These are phyloP conservation scores for Trichosphaerium sp. DNA, from an alignment of 78 protist genomes.

Conservation along the genomic window DNA sequence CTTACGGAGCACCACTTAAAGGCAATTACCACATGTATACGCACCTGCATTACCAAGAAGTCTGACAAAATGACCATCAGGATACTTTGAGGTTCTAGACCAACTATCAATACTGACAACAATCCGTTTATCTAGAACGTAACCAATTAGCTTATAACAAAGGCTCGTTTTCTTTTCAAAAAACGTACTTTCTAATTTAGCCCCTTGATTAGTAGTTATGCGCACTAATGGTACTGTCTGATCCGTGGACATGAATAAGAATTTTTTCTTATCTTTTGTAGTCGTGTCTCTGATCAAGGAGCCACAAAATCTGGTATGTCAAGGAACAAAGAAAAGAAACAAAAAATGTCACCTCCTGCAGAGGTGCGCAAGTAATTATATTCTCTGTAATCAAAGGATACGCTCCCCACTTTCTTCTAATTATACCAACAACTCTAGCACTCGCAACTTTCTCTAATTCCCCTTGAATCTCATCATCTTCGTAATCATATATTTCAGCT, in stretches of 20 bases:
- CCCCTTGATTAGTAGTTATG: conserved; percentile 28
- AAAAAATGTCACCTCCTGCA: conserved; percentile 4
- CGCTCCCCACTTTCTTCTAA: conserved; percentile 46
- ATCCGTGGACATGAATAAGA: neutral
- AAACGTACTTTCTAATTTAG: no score
- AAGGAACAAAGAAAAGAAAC: conserved; percentile 36
- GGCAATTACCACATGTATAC: conserved; percentile 13
- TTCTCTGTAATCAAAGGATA: conserved; percentile 21
- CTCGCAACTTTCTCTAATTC: neutral
- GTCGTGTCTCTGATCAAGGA: conserved; percentile 23
- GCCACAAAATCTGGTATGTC: no score
- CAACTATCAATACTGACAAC: conserved; percentile 55
- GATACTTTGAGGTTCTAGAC: conserved; percentile 28
- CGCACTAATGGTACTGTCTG: neutral
- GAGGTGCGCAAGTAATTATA: neutral
- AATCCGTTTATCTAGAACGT: conserved; percentile 30
- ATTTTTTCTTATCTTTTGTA: conserved; percentile 37
- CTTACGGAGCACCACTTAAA: neutral
- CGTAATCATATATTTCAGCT: neutral
- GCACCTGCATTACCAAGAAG: conserved; percentile 52
- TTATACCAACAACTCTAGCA: conserved; percentile 28
- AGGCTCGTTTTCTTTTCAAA: no score
- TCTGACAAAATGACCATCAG: conserved; percentile 56
- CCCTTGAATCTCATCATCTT: neutral
- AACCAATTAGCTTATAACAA: no score